phyloP scores from a whole-genome alignment of 441 rosid species.

The Cnidoscolus chayamansa region DNA sequence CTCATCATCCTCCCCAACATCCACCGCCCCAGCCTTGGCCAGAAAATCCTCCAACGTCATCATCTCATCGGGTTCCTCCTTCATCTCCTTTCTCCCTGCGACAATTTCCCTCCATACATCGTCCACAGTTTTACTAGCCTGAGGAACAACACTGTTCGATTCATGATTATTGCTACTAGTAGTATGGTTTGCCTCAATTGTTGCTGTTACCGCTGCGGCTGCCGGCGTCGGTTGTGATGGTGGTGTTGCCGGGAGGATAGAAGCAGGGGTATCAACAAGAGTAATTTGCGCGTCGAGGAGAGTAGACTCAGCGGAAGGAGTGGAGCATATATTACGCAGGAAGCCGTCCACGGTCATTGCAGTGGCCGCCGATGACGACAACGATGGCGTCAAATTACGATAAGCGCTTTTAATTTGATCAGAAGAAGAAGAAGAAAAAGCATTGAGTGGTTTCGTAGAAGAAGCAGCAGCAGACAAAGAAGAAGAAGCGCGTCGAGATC shows the following conservation, averaged over 20 bases:
- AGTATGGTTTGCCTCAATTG: background rate
- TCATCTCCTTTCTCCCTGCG: slow-evolving; percentile 53
- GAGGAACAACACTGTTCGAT: background rate
- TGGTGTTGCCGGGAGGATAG: slow-evolving; percentile 6
- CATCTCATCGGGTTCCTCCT: slow-evolving; percentile 75
- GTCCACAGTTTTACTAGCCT: slow-evolving; percentile 49
- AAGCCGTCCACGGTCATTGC: slow-evolving; percentile 53
- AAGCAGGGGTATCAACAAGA: slow-evolving; percentile 35
- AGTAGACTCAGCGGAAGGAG: slow-evolving; percentile 39
- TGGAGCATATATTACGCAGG: slow-evolving; percentile 39
- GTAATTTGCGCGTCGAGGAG: slow-evolving; percentile 50
- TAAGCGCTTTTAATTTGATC: background rate
- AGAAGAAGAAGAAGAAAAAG: background rate
- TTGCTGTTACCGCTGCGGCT: background rate
- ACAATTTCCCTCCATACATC: slow-evolving; percentile 83
- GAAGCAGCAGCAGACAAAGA: slow-evolving; percentile 14
- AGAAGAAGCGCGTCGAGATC: slow-evolving; percentile 46
- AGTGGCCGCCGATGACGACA: slow-evolving; percentile 7
- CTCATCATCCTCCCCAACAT: slow-evolving; percentile 37
- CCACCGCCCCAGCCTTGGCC: slow-evolving; percentile 61
- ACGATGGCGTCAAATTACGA: slow-evolving; percentile 7
- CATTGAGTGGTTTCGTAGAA: background rate
- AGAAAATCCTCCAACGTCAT: slow-evolving; percentile 94
- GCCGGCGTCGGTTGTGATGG: background rate
- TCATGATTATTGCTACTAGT: slow-evolving; percentile 10